A percentile compares a stretch with the other conserved stretches of the same genome.
Conservation (phyloP, 176 grass and related monocot species). For the Rhipidocladum racemiflorum region DNA sequence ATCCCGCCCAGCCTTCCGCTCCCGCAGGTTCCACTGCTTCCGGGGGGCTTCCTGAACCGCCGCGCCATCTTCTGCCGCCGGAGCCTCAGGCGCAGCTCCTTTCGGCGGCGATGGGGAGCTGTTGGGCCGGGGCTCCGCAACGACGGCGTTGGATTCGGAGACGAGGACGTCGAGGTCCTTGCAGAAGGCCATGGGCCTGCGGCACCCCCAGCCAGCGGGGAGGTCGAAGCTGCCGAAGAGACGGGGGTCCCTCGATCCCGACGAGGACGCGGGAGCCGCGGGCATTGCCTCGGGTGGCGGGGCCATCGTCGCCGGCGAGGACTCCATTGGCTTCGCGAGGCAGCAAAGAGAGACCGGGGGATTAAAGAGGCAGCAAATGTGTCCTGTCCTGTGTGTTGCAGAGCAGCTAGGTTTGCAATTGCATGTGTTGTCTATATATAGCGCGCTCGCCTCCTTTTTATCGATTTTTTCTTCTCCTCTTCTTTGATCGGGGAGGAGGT, state of each 20-base stretch:
- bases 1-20: slow-evolving; percentile 32
- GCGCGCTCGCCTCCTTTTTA: not conserved
- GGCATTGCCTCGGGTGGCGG: not conserved
- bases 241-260: slow-evolving; percentile 27
- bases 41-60: slow-evolving; percentile 23
- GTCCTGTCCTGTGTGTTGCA: not conserved
- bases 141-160: not conserved
- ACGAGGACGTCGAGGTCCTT: slow-evolving; percentile 1
- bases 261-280: not conserved
- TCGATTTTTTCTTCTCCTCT: not conserved
- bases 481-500: not conserved
- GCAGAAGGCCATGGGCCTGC: slow-evolving; percentile 45
- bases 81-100: not conserved
- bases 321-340: slow-evolving; percentile 27
- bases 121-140: not conserved
- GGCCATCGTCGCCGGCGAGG: slow-evolving; percentile 28
- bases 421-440: slow-evolving; percentile 45
- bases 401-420: slow-evolving; percentile 31
- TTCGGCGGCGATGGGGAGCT: not conserved
- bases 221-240: slow-evolving; percentile 40
- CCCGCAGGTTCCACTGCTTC: slow-evolving; percentile 52
- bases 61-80: not conserved
- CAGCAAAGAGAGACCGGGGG: not conserved
- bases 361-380: slow-evolving; percentile 41
- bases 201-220: slow-evolving; percentile 44